Conservation (phyloP, 2,329 filamentous ascomycete species). For the Parastagonospora avenae region DNA sequence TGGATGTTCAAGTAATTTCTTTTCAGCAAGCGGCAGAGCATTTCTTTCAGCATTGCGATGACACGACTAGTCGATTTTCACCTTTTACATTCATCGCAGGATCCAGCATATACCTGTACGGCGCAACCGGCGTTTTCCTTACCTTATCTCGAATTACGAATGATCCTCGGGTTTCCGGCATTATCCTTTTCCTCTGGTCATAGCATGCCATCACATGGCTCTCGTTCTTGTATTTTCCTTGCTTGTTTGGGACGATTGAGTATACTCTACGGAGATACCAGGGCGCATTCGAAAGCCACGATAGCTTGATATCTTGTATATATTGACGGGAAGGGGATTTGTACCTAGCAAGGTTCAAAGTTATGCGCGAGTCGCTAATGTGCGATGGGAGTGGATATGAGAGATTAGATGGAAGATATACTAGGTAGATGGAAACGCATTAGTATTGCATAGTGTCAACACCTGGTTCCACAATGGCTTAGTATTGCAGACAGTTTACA, state of each 20-base stretch:
- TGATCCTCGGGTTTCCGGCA: neutral
- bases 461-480: no score
- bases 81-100: neutral
- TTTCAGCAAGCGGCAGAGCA: neutral
- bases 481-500: no score
- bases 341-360: no score
- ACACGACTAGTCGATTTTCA: neutral
- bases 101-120: neutral
- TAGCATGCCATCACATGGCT: conserved; percentile 4
- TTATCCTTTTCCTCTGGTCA: neutral
- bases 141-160: neutral
- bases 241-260: conserved; percentile 4
- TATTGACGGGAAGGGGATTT: neutral
- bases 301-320: conserved; percentile 8
- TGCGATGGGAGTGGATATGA: no score
- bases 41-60: neutral
- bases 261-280: conserved; percentile 11
- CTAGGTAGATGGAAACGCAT: no score
- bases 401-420: no score
- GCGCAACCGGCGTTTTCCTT: neutral
- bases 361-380: no score
- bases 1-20: conserved; percentile 45
- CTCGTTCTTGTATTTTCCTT: conserved; percentile 1
- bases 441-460: no score
- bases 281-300: conserved; percentile 4